A percentile compares a stretch with the other conserved stretches of the same genome.
Conservation (phyloP, 805 yeast species). For the Wickerhamiella galacta region DNA sequence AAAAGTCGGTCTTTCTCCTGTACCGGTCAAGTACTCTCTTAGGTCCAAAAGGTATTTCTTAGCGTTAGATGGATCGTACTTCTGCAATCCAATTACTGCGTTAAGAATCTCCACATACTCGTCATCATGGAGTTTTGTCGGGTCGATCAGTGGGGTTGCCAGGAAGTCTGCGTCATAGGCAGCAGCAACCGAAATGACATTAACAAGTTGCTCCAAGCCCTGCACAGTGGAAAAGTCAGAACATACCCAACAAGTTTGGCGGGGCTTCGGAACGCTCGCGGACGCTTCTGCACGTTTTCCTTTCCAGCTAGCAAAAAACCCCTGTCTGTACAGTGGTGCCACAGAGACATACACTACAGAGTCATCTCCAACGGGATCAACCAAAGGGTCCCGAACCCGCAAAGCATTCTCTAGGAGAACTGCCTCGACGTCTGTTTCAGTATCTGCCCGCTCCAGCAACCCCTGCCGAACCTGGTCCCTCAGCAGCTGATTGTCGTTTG, state of each 20-base stretch:
- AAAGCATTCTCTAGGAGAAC: constrained; percentile 29
- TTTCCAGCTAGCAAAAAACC: constrained; percentile 3
- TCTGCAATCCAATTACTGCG: constrained; percentile 1
- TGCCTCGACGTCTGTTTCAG: constrained; percentile 15
- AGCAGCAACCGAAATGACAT: constrained; percentile 19
- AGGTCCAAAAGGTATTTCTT: constrained; percentile 3
- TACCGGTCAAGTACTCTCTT: neutral
- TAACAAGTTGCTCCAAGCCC: constrained; percentile 30
- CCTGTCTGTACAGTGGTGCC: constrained; percentile 1
- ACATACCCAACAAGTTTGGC: constrained; percentile 32
- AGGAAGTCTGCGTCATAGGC: neutral
- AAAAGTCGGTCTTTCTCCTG: constrained; percentile 3
- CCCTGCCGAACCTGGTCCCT: constrained; percentile 16
- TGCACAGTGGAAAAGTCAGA: constrained; percentile 34
- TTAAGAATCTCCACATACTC: constrained; percentile 4
- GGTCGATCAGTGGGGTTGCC: constrained; percentile 2
- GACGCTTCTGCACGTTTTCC: no score
- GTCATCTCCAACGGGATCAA: constrained; percentile 33
- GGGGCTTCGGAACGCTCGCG: constrained; percentile 8
- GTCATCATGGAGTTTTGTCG: neutral
- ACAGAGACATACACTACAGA: constrained; percentile 20
- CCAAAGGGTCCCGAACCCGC: constrained; percentile 29
- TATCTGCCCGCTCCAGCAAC: constrained; percentile 14
- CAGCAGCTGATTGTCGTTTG: constrained; percentile 33
- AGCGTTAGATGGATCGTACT: constrained; percentile 3